Evolutionary conservation across 257 asterid species (phyloP), one percentile per base, ranked within the genome.

Genomic region (Lithospermum erythrorhizon): DNA sequence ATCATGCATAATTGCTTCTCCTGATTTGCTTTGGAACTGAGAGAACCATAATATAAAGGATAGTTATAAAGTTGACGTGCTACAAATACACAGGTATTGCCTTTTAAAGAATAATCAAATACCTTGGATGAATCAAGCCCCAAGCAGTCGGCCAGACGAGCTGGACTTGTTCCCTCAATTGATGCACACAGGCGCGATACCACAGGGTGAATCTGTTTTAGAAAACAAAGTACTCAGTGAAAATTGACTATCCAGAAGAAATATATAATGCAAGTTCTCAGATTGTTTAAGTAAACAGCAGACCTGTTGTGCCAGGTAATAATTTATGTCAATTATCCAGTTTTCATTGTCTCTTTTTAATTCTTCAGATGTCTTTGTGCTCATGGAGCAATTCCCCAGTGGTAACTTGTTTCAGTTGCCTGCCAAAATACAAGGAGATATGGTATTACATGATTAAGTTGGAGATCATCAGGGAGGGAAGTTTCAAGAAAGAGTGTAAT

Each of bases 351-450:
- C 90, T 58, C 51, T 80, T 72, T 77, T 89, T 75, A 93, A 84
- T 74, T 93, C 98, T 70, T 89, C 97, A 16, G 98, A 79, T 93
- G 98, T 61, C 95, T 93, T n/a, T n/a, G n/a, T 60, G 98, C 98
- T 61, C 98, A 90, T 75, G 81, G 97, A 67, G 98, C 88, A 75
- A 93, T 93, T 55, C 98, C 98, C 65, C 73, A 21, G 95, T 79
- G 71, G 78, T 58, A 65, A 81, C 66, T n/a, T n/a, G 86, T 78
- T 64, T 81, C 82, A 68, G 67, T 81, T 66, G 90, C 98, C 98
- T 93, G 65, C 53, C 70, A 63, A 64, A 53, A 65, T 35, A 63
- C 59, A 48, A 1, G 61, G 60, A 69, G 60, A 59, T 68, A 62
- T 54, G 48, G 55, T 53, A 32, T 27, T 10, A 22, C 55, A 51